These are phyloP conservation scores for Psilocybe cubensis DNA, from an alignment of 768 basidiomycete genomes.

Conservation along the genomic window DNA sequence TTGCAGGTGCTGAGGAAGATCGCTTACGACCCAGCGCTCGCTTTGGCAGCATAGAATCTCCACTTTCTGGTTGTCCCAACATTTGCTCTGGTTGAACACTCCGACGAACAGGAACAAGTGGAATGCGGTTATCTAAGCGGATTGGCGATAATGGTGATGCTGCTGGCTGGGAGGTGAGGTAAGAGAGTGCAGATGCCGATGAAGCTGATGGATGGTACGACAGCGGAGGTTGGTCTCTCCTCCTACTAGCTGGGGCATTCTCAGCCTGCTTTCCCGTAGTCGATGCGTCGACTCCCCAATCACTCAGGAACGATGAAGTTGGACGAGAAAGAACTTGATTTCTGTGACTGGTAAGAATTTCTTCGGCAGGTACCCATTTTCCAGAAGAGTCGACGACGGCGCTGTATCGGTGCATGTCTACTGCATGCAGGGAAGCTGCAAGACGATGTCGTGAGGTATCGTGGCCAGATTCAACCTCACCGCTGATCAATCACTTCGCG, in stretches of 20 bases:
- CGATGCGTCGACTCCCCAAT: neutral
- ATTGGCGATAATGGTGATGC: neutral
- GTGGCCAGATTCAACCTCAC: neutral
- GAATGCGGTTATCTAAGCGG: neutral
- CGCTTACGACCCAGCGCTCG: no score
- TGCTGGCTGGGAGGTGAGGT: neutral
- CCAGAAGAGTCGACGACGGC: neutral
- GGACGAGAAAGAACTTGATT: neutral
- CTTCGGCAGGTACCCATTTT: slow-evolving; percentile 1
- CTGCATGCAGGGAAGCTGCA: neutral
- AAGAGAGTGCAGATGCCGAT: neutral
- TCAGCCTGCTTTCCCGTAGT: neutral
- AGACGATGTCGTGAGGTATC: no score
- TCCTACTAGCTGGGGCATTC: neutral
- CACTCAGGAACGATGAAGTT: neutral
- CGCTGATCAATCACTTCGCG: neutral
- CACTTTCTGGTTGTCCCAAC: neutral
- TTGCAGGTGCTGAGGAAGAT: no score
- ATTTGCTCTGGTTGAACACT: neutral
- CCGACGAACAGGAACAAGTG: neutral
- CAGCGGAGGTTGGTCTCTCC: neutral
- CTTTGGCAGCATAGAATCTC: neutral
- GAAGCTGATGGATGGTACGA: neutral
- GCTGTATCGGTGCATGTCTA: neutral
- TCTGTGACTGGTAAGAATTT: neutral